Percentiles rank a stretch among this genome's conserved stretches.
Evolutionary conservation across 345 rosid genomes (phyloP).

Genomic region (Eucalyptus brandiana): DNA sequence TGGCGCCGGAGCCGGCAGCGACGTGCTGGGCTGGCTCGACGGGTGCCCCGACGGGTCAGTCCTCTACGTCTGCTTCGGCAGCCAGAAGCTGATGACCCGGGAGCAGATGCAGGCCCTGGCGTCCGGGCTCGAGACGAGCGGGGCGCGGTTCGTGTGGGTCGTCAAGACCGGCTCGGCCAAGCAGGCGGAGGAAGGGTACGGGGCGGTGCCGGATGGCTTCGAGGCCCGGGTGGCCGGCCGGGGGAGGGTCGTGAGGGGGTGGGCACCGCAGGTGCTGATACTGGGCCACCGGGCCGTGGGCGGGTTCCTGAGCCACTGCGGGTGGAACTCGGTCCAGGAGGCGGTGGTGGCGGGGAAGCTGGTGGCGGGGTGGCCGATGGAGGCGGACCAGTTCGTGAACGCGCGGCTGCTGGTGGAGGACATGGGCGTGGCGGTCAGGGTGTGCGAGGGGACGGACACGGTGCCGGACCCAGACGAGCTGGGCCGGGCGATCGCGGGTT

Average conservation of each 20-base stretch:
- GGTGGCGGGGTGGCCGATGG: conserved; percentile 59
- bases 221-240: conserved; percentile 24
- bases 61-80: conserved; percentile 56
- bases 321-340: conserved; percentile 71
- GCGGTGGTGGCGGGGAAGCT: conserved; percentile 29
- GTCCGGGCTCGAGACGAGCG: conserved; percentile 36
- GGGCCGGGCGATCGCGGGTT: conserved; percentile 5
- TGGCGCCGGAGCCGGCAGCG: neutral
- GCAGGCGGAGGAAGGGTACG: neutral
- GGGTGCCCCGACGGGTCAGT: conserved; percentile 40
- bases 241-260: conserved; percentile 33
- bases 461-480: conserved; percentile 43
- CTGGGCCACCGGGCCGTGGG: conserved; percentile 47
- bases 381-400: conserved; percentile 50
- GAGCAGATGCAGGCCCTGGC: conserved; percentile 40
- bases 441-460: conserved; percentile 24
- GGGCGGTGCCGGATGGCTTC: conserved; percentile 23
- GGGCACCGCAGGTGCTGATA: conserved; percentile 49
- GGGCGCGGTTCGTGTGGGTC: conserved; percentile 47
- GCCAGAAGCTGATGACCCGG: conserved; percentile 25
- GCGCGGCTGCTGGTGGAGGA: conserved; percentile 41
- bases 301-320: conserved; percentile 57
- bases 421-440: conserved; percentile 31
- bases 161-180: conserved; percentile 14
- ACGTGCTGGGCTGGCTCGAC: conserved; percentile 37